These are phyloP conservation scores for Tulasnella sp. DNA, from an alignment of 768 basidiomycete species.

Conservation along the genomic window DNA sequence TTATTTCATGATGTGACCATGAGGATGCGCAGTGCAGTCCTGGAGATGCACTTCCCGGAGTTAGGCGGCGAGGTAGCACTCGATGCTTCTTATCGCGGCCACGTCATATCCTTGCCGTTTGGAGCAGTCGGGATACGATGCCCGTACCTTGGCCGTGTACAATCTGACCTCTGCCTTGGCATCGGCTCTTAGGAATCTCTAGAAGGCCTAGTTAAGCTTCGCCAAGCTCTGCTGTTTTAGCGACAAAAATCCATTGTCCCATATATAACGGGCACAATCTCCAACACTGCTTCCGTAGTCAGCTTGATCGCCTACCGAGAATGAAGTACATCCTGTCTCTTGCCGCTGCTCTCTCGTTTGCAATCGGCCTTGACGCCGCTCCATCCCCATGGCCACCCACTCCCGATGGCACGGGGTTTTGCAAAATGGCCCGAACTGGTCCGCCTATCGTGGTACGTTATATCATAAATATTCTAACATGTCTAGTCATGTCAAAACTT, in stretches of 20 bases:
- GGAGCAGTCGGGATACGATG: neutral
- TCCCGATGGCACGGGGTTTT: neutral
- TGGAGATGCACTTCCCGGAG: neutral
- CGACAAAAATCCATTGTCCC: neutral
- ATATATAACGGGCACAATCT: neutral
- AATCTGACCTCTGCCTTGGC: neutral
- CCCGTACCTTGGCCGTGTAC: neutral
- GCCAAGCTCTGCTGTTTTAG: neutral
- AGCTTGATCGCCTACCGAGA: too few relatives aligned
- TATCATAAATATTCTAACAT: neutral
- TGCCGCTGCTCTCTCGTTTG: neutral
- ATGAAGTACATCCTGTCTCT: neutral
- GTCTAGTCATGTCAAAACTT: neutral
- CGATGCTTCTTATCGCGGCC: neutral
- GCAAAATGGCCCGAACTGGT: neutral
- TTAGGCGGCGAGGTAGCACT: neutral
- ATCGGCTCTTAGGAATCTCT: neutral
- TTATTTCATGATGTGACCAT: neutral
- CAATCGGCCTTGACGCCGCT: neutral
- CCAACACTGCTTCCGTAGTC: neutral
- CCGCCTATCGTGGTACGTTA: slow-evolving; percentile 11
- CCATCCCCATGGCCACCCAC: neutral
- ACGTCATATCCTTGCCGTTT: neutral
- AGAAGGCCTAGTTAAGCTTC: neutral
- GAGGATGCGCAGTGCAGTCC: neutral